These are phyloP conservation scores for Cladosporium cucumerinum DNA, from an alignment of 2,329 filamentous ascomycete genomes.

Conservation along the genomic window DNA sequence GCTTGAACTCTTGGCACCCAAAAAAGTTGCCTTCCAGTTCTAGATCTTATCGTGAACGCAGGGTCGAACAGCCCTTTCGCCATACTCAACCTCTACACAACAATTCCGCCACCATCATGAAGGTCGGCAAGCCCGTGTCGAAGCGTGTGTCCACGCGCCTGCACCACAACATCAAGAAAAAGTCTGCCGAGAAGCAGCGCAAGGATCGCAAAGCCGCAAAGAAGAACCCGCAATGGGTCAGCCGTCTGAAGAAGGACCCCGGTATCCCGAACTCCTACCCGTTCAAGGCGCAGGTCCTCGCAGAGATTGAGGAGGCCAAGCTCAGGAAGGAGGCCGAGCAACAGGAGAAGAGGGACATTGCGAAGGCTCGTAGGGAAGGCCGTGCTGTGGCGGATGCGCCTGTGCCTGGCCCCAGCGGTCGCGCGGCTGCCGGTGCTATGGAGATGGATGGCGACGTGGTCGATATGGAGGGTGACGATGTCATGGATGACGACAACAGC, in stretches of 20 bases:
- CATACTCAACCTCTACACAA: not conserved
- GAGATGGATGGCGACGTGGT: conserved; percentile 50
- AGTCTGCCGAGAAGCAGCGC: conserved; percentile 81
- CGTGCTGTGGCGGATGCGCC: conserved; percentile 32
- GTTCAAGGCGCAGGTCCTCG: conserved; percentile 91
- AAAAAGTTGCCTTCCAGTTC: conserved; percentile 7
- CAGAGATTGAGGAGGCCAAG: conserved; percentile 89
- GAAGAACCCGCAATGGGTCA: conserved; percentile 96
- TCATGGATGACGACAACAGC: conserved; percentile 61
- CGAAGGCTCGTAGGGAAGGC: conserved; percentile 45
- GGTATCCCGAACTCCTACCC: conserved; percentile 97
- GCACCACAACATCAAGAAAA: conserved; percentile 94
- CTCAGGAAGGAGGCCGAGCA: conserved; percentile 77
- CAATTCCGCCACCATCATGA: conserved; percentile 24
- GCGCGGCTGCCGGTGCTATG: conserved; percentile 43
- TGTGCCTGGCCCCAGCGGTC: conserved; percentile 35
- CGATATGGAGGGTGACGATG: conserved; percentile 51
- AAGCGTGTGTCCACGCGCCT: conserved; percentile 88
- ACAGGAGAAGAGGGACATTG: conserved; percentile 66
- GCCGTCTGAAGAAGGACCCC: conserved; percentile 93
- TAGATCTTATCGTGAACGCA: conserved; percentile 10
- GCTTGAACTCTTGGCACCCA: conserved; percentile 3
- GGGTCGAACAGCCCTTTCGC: not conserved
- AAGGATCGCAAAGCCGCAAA: conserved; percentile 87
- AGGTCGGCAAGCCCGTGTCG: conserved; percentile 69